Evolutionary conservation across 2,329 filamentous ascomycete genomes (phyloP).

Genomic region (Boeremia lycopersici): DNA sequence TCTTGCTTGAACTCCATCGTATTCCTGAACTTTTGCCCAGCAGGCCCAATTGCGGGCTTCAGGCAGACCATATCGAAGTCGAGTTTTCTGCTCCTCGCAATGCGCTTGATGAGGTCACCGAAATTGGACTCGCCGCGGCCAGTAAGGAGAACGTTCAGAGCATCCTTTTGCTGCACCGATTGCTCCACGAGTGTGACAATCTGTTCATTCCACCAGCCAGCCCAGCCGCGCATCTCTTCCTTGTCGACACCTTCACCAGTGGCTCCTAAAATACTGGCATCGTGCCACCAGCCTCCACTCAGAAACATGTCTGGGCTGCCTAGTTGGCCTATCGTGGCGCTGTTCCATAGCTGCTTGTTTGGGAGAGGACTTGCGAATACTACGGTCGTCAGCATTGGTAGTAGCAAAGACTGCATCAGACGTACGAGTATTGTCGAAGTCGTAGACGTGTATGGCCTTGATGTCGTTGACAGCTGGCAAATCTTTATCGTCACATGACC

Average conservation of each 20-base stretch:
- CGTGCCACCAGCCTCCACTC: slow-evolving; percentile 97
- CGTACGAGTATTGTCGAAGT: slow-evolving; percentile 95
- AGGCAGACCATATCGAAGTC: slow-evolving; percentile 88
- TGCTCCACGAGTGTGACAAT: slow-evolving; percentile 79
- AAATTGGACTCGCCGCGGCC: slow-evolving; percentile 82
- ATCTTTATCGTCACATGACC: slow-evolving; percentile 78
- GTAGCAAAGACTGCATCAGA: slow-evolving; percentile 7
- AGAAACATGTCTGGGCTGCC: slow-evolving; percentile 76
- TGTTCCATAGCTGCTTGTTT: slow-evolving; percentile 86
- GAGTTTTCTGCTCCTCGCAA: slow-evolving; percentile 76
- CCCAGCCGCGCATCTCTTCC: slow-evolving; percentile 84
- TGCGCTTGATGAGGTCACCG: slow-evolving; percentile 78
- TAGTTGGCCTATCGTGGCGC: slow-evolving; percentile 75
- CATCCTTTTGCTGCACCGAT: slow-evolving; percentile 82
- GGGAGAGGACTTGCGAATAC: slow-evolving; percentile 92
- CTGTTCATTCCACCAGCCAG: slow-evolving; percentile 96
- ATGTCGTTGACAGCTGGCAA: slow-evolving; percentile 75
- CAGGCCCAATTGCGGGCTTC: slow-evolving; percentile 83
- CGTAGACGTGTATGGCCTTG: slow-evolving; percentile 87
- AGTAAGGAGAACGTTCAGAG: slow-evolving; percentile 83
- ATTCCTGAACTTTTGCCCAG: slow-evolving; percentile 75
- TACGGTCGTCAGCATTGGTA: slow-evolving; percentile 44
- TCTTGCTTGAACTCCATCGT: slow-evolving; percentile 94
- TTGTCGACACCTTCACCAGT: slow-evolving; percentile 82
- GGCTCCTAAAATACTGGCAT: slow-evolving; percentile 80